phyloP scores from a whole-genome alignment of 2,329 filamentous ascomycete species.

The Epichloe scottii region DNA sequence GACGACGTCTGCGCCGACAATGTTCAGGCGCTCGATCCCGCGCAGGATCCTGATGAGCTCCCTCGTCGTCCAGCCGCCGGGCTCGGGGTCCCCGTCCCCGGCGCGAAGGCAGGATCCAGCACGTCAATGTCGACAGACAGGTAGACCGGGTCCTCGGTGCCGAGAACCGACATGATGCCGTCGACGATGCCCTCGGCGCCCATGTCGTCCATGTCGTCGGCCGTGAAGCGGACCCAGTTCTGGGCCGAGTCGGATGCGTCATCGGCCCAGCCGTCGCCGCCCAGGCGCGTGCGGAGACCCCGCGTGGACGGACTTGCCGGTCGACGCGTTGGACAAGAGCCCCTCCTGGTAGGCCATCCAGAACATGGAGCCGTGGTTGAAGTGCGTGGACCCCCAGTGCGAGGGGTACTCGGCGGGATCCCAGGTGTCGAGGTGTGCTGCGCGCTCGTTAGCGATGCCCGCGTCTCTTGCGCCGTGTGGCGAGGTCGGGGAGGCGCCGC shows the following conservation, averaged over 20 bases:
- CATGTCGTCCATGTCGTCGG: conserved; percentile 78
- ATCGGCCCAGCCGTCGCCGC: conserved; percentile 50
- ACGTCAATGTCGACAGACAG: conserved; percentile 75
- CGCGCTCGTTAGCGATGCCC: too few species aligned
- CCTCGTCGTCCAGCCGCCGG: conserved; percentile 80
- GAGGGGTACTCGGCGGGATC: conserved; percentile 69
- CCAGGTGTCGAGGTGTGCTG: conserved; percentile 70
- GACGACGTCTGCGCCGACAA: conserved; percentile 83
- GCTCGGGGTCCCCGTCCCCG: conserved; percentile 78
- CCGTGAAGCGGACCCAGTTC: conserved; percentile 65
- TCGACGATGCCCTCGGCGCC: conserved; percentile 59
- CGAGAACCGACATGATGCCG: conserved; percentile 58
- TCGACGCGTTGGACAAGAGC: conserved; percentile 56
- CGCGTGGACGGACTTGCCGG: conserved; percentile 66
- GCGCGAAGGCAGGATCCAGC: conserved; percentile 54
- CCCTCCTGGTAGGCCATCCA: conserved; percentile 77
- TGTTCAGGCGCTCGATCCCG: conserved; percentile 69
- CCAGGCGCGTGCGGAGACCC: conserved; percentile 71
- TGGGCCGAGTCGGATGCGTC: conserved; percentile 62
- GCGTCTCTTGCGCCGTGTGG: too few species aligned
- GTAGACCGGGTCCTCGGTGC: conserved; percentile 68
- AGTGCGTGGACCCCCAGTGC: conserved; percentile 53
- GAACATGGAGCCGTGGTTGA: conserved; percentile 88
- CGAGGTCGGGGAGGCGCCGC: not conserved
- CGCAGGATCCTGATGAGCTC: conserved; percentile 76